Conservation (phyloP, 306 rosid genomes). For the Ochetophila trinervis region DNA sequence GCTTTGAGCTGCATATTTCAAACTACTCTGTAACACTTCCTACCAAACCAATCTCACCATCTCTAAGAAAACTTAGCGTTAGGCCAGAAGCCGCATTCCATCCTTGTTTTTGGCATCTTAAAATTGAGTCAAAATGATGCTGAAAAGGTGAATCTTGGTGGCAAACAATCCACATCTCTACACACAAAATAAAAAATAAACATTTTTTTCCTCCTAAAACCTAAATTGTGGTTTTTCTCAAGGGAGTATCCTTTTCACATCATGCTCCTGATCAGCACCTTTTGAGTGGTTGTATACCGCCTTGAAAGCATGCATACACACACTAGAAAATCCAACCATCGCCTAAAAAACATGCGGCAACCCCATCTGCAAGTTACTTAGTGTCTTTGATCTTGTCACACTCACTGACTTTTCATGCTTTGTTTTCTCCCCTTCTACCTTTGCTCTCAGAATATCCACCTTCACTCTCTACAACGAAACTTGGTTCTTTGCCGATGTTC, state of each 20-base stretch:
- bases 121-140: background rate
- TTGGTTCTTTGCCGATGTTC: constrained; percentile 37
- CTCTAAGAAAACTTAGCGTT: background rate
- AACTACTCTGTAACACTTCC: too few relatives aligned
- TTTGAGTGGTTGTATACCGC: constrained; percentile 80
- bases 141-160: background rate
- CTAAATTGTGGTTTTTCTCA: background rate
- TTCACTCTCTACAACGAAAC: constrained; percentile 62
- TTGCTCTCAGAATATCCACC: constrained; percentile 61
- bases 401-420: constrained; percentile 73
- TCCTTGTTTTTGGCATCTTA: background rate
- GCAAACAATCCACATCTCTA: constrained; percentile 1
- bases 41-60: background rate
- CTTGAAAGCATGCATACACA: constrained; percentile 77
- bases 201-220: background rate
- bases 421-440: constrained; percentile 79
- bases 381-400: constrained; percentile 83
- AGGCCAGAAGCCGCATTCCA: background rate
- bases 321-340: constrained; percentile 90
- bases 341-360: constrained; percentile 93
- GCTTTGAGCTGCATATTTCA: too few relatives aligned
- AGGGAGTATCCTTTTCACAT: constrained; percentile 62
- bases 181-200: constrained; percentile 19
- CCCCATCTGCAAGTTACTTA: constrained; percentile 91
- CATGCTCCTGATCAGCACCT: constrained; percentile 42